Evolutionary conservation across 1,284 basidiomycete species (phyloP).

Genomic region (Malassezia restricta): DNA sequence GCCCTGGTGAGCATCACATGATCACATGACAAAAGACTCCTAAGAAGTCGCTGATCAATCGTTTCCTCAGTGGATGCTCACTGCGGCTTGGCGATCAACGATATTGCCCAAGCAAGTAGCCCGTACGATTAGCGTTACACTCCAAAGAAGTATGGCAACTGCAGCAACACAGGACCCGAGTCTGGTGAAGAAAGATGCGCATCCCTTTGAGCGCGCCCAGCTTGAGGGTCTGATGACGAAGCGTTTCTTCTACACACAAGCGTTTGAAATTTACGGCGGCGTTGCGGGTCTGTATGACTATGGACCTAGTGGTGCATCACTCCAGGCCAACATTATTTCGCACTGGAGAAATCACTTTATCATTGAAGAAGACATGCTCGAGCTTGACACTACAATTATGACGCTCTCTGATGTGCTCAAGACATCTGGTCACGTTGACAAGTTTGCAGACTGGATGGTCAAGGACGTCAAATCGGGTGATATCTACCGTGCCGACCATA

Average conservation of each 20-base stretch:
- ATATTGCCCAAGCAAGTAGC: conserved; percentile 2
- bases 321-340: conserved; percentile 91
- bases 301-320: conserved; percentile 77
- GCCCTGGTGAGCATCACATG: no score
- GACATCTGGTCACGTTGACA: conserved; percentile 92
- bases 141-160: conserved; percentile 1
- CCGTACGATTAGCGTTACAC: neutral
- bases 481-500: conserved; percentile 91
- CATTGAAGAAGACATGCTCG: conserved; percentile 96
- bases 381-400: conserved; percentile 96
- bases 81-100: conserved; percentile 2
- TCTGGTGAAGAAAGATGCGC: conserved; percentile 50
- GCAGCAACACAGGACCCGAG: neutral
- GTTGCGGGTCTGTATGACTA: conserved; percentile 65
- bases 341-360: conserved; percentile 99
- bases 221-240: conserved; percentile 79
- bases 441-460: conserved; percentile 99
- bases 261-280: conserved; percentile 98
- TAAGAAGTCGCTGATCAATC: no score
- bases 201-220: conserved; percentile 74
- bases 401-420: conserved; percentile 90
- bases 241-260: conserved; percentile 93
- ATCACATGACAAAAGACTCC: no score
- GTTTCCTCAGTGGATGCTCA: conserved; percentile 2
- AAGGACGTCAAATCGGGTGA: conserved; percentile 88